Evolutionary conservation across 2,329 filamentous ascomycete species (phyloP), one percentile per base, ranked within the genome.

Genomic region (Beauveria sp.): DNA sequence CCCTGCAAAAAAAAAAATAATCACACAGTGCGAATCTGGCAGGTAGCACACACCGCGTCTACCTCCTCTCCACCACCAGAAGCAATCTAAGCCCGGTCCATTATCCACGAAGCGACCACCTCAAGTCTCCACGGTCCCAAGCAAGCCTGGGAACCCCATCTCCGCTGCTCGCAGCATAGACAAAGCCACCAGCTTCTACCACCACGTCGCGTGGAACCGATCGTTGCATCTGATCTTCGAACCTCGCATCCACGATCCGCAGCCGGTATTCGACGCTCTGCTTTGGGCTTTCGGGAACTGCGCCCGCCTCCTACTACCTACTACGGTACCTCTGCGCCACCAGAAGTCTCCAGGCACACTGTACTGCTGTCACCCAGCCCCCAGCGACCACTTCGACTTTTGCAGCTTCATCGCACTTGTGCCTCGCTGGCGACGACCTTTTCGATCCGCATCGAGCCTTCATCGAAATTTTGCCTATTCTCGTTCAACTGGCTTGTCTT

Each of bases 101-200:
- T 37, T 52, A 59, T 44, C 47, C 56, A 59, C 56, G 56, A 59
- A 59, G 53, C 53, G 53, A 52, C 47, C 56, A 43, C 53, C 37
- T 55, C 40, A 55, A 59, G 56, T 59, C 56, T 59, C 56, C 56
- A 59, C 56, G 56, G 56, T 59, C 47, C 55, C 46, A 59, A 52
- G 47, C 52, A 52, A 52, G 34, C 37, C 56, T 26, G 51, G 56
- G 56, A 52, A 59, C 56, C 56, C 56, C 56, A 59, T 59, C 56
- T 59, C 56, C 47, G 56, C 56, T 59, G 47, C 24, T 59, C 56
- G 56, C 56, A 52, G 46, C 30, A 57, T 48, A 46, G 54, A 34
- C 46, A 51, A 59, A 37, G 44, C 24, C 56, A 48, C 47, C 24
- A 30, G 16, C 55, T 52, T 52, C 56, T 52, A 52, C 56, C 56